Evolutionary conservation across 106 monocot species (phyloP).

Genomic region (Posidonia australis): DNA sequence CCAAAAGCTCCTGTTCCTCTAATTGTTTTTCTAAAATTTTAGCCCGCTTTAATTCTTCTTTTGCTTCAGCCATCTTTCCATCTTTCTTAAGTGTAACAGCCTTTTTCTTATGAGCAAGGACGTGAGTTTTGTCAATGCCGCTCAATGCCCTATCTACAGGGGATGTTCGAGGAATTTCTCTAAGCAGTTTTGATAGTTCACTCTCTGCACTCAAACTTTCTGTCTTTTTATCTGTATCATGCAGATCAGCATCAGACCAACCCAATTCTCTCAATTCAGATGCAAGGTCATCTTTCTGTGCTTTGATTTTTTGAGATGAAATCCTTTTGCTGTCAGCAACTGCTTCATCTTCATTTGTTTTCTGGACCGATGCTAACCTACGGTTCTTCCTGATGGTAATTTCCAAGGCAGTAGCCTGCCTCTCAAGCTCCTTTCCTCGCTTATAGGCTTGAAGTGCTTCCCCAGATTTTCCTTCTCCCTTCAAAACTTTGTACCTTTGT

Average conservation of each 20-base stretch:
- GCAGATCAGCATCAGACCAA: constrained; percentile 80
- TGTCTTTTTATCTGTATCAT: constrained; percentile 43
- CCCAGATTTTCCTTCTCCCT: constrained; percentile 69
- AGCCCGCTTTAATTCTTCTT: constrained; percentile 95
- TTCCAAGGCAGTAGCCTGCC: constrained; percentile 74
- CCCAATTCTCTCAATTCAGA: constrained; percentile 77
- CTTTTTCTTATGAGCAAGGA: constrained; percentile 67
- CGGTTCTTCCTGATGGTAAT: constrained; percentile 60
- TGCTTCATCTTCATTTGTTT: constrained; percentile 25
- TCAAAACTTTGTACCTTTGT: constrained; percentile 56
- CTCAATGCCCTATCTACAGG: constrained; percentile 19
- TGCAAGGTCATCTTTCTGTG: constrained; percentile 49
- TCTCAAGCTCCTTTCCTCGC: constrained; percentile 78
- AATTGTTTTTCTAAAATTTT: constrained; percentile 84
- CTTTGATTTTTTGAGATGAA: constrained; percentile 22
- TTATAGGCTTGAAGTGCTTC: constrained; percentile 90
- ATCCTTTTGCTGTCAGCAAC: constrained; percentile 16
- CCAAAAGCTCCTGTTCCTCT: constrained; percentile 82
- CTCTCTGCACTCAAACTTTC: constrained; percentile 56
- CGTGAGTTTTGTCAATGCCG: constrained; percentile 54
- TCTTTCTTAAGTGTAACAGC: constrained; percentile 78
- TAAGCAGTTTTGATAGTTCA: constrained; percentile 62
- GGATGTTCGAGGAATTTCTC: constrained; percentile 39
- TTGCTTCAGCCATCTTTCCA: constrained; percentile 91
- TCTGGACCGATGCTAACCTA: constrained; percentile 35